Conservation (phyloP, 768 basidiomycete species). For the Trametes gibbosa region DNA sequence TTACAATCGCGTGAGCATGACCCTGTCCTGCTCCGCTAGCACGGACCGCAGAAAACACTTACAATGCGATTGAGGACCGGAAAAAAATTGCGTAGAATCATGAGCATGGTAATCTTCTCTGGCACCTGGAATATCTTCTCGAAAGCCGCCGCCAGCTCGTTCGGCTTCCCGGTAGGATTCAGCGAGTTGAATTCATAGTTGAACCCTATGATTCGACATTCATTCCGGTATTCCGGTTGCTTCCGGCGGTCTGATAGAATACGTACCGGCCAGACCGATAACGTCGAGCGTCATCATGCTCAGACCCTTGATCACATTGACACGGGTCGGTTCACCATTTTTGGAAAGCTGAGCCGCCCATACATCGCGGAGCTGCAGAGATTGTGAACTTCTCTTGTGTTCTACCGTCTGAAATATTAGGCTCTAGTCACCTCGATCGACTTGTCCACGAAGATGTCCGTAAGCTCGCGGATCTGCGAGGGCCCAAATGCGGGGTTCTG, state of each 20-base stretch:
- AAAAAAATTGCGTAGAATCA: conserved; percentile 15
- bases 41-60: too few relatives aligned
- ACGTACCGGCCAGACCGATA: conserved; percentile 39
- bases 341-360: conserved; percentile 33
- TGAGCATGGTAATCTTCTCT: conserved; percentile 5
- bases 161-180: conserved; percentile 24
- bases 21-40: too few relatives aligned
- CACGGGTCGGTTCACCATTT: conserved; percentile 14
- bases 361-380: conserved; percentile 19
- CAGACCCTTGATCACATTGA: conserved; percentile 35
- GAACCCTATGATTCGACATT: conserved; percentile 28
- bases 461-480: conserved; percentile 54
- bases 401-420: not conserved
- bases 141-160: conserved; percentile 34
- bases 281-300: conserved; percentile 38
- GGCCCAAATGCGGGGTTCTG: conserved; percentile 68
- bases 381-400: not conserved
- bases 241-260: not conserved
- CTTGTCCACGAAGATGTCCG: conserved; percentile 55
- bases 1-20: not conserved
- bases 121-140: conserved; percentile 23
- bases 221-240: not conserved
- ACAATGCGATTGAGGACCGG: conserved; percentile 25
- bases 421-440: conserved; percentile 40
- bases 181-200: conserved; percentile 35